Evolutionary conservation across 169 alveolate genomes (phyloP).

Genomic region (Toxoplasma gondii): DNA sequence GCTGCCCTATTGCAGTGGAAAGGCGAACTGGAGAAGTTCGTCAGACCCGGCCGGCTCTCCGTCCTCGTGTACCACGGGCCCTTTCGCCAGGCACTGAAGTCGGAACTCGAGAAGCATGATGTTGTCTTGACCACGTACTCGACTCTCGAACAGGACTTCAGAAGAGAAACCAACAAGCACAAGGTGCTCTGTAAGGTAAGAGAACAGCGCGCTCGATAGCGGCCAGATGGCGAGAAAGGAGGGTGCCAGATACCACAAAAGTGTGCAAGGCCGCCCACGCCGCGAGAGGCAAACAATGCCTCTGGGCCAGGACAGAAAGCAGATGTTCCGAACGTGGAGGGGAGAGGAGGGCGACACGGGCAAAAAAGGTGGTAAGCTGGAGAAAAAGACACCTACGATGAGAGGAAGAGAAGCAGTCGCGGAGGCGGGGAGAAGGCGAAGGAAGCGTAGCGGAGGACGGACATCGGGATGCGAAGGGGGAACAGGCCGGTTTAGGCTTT

Average conservation of each 20-base stretch:
- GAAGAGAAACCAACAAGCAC: conserved; percentile 72
- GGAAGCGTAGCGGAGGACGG: too few species aligned
- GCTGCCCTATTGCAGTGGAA: conserved; percentile 85
- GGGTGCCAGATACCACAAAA: neutral
- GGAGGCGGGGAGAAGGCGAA: too few species aligned
- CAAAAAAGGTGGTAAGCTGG: too few species aligned
- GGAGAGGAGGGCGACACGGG: too few species aligned
- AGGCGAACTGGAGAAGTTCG: conserved; percentile 76
- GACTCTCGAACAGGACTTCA: conserved; percentile 80
- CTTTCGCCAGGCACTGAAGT: conserved; percentile 73
- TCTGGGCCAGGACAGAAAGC: too few species aligned
- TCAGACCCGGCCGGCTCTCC: conserved; percentile 70
- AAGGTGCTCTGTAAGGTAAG: conserved; percentile 73
- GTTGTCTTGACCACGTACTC: conserved; percentile 84
- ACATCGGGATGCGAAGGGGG: too few species aligned
- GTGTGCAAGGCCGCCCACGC: neutral
- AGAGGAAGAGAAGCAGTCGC: too few species aligned
- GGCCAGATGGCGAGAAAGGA: neutral
- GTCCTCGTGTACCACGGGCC: conserved; percentile 80
- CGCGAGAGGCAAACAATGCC: too few species aligned
- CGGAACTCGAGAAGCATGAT: conserved; percentile 82
- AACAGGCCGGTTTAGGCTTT: too few species aligned
- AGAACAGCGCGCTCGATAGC: neutral
- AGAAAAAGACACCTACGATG: too few species aligned
- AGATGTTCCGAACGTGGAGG: too few species aligned